Base-by-base conservation (phyloP, 2,329 filamentous ascomycete species). In the Torrubiellomyces zombiae region DNA sequence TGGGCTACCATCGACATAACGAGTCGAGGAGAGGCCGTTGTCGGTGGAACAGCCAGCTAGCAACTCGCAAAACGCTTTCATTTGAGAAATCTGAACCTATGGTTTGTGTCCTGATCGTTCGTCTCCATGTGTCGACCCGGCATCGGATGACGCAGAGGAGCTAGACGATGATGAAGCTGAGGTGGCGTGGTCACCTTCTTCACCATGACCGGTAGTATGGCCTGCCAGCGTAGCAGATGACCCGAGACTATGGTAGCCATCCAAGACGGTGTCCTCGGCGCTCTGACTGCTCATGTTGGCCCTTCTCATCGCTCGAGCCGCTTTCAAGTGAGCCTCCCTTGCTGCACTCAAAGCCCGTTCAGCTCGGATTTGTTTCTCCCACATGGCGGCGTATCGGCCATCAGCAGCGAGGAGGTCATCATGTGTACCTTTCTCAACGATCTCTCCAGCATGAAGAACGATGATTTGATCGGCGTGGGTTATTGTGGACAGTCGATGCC, bases 391-490 rank as follows among this genome's bases (percentile, higher is more conserved):
- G 43, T 93, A 93, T 31, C 73, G 70, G 9, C 80, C 81, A 16
- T 69, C 70, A 23, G 66, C 56, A 3, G 60, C 60, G 5, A 92
- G 57, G 4, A 93, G 61, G 38, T 86, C 72, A 10, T 76, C 65
- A 43, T 93, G 83, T 0, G 73, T 83, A 10, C 82, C 82, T 23
- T 66, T 63, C 53, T 92, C 82, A 9, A 69, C 67, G 25, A 92
- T 75, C 22, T 65, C 61, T n/a, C 82, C 82, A 31, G 71, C 68
- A 33, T 77, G 72, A 16, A 85, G 60, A 21, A 91, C 81, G 26
- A 83, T 59, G 32, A 92, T 83, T 41, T 85, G 78, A 45, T 92
- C 79, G 7, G 82, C 82, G 29, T 79, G 75, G 3, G 79, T 85
- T 38, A 89, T 86, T 2, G 76, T 83, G 16, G 80, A 89, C 14